These are phyloP conservation scores for Tulasnella calospora DNA, from an alignment of 768 basidiomycete genomes.

Conservation along the genomic window DNA sequence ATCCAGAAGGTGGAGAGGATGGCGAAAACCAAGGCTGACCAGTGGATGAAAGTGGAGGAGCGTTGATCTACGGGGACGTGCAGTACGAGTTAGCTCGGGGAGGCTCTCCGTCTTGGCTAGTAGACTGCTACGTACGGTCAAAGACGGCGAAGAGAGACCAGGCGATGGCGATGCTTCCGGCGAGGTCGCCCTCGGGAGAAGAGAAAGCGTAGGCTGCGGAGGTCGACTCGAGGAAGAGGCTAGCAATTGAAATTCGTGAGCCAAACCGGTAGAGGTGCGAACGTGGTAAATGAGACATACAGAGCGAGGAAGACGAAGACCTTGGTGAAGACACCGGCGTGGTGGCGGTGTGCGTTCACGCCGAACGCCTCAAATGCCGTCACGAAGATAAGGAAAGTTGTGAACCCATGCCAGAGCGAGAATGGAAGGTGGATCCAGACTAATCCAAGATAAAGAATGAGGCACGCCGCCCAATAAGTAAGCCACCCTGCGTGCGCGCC, in stretches of 20 bases:
- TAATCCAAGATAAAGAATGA: constrained; percentile 63
- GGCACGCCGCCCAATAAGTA: constrained; percentile 91
- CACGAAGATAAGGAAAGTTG: constrained; percentile 73
- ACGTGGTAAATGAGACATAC: constrained; percentile 42
- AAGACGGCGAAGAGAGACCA: constrained; percentile 96
- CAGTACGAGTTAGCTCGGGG: constrained; percentile 29
- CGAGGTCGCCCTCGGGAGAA: constrained; percentile 82
- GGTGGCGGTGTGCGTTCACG: constrained; percentile 57
- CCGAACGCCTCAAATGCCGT: constrained; percentile 89
- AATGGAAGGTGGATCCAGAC: constrained; percentile 92
- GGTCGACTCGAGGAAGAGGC: constrained; percentile 88
- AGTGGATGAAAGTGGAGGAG: constrained; percentile 75
- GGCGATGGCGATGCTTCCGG: constrained; percentile 83
- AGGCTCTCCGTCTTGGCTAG: background rate
- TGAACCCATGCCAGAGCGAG: constrained; percentile 93
- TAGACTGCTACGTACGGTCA: constrained; percentile 37
- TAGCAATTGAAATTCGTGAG: constrained; percentile 33
- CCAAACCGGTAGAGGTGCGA: background rate
- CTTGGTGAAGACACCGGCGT: constrained; percentile 84
- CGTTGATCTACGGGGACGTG: constrained; percentile 47
- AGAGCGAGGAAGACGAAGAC: constrained; percentile 91
- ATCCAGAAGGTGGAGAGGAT: constrained; percentile 82
- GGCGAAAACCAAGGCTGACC: constrained; percentile 79
- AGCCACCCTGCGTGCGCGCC: constrained; percentile 70
- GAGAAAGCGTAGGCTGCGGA: constrained; percentile 94